A percentile compares a stretch with the other conserved stretches of the same genome.
Evolutionary conservation across 2,329 filamentous ascomycete species (phyloP).

Genomic region (Trichoderma oligosporum): DNA sequence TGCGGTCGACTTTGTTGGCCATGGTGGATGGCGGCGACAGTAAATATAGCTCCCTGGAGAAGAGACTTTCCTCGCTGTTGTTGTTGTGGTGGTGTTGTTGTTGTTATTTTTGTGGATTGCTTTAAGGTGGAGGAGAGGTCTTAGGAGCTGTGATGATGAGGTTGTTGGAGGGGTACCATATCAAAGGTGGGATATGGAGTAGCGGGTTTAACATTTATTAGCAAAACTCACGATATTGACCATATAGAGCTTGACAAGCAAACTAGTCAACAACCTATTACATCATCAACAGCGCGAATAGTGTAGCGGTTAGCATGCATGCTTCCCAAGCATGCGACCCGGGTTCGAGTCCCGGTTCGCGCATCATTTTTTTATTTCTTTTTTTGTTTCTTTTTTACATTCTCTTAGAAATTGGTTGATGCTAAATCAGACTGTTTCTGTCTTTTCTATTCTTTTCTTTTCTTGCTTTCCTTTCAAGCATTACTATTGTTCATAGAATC

Average conservation of each 20-base stretch:
- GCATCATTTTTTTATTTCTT: constrained; percentile 25
- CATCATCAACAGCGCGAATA: constrained; percentile 29
- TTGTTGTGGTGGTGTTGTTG: too few species aligned
- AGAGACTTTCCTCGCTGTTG: not conserved
- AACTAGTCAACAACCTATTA: constrained; percentile 1
- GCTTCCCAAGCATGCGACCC: constrained; percentile 38
- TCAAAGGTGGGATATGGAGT: constrained; percentile 6
- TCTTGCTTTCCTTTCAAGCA: too few species aligned
- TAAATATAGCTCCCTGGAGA: too few species aligned
- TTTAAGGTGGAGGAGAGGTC: not conserved
- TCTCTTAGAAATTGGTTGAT: not conserved
- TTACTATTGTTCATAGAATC: too few species aligned
- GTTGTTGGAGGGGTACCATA: constrained; percentile 7
- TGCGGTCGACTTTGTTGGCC: constrained; percentile 43
- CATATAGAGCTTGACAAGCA: not conserved
- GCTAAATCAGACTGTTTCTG: not conserved
- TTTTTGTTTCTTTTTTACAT: not conserved
- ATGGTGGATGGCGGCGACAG: too few species aligned
- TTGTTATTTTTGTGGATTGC: not conserved
- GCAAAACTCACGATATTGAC: too few species aligned
- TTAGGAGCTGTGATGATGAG: constrained; percentile 8
- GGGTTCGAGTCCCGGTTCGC: constrained; percentile 38
- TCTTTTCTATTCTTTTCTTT: not conserved
- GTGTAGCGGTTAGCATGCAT: constrained; percentile 40
- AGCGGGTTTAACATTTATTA: too few species aligned